phyloP scores from a whole-genome alignment of 2,329 filamentous ascomycete genomes.

The Aspergillus ochraceus region DNA sequence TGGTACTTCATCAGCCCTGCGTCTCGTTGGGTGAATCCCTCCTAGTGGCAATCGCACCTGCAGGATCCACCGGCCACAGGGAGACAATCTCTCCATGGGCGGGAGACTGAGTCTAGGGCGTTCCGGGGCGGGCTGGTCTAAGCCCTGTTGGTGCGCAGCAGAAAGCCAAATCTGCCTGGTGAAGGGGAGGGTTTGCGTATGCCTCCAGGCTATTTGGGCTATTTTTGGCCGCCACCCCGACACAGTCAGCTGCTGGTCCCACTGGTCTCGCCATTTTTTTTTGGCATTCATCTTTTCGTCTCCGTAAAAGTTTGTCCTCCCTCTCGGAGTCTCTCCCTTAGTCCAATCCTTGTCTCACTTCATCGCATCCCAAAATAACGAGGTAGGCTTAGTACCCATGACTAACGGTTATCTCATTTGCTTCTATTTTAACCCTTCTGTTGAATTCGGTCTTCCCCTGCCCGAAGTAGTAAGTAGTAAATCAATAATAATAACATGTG shows the following conservation, averaged over 20 bases:
- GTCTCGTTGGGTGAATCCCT: not conserved
- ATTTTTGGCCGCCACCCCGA: not conserved
- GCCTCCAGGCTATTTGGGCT: slow-evolving; percentile 4
- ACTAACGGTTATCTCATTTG: not conserved
- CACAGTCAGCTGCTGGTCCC: slow-evolving; percentile 7
- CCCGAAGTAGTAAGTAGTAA: too few species aligned
- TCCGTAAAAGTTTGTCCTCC: not conserved
- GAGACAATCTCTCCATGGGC: not conserved
- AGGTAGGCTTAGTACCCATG: not conserved
- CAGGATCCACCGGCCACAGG: slow-evolving; percentile 1
- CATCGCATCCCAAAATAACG: not conserved
- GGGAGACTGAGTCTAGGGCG: slow-evolving; percentile 1
- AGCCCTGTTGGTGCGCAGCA: slow-evolving; percentile 1
- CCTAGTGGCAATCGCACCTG: slow-evolving; percentile 9
- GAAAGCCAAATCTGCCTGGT: not conserved
- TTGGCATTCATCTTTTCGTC: not conserved
- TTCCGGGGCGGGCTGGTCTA: not conserved
- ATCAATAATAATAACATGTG: too few species aligned
- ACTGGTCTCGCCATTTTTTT: not conserved
- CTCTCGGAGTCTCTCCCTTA: not conserved
- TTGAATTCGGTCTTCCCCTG: not conserved
- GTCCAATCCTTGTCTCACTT: not conserved
- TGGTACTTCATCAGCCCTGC: slow-evolving; percentile 7
- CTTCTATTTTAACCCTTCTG: not conserved
- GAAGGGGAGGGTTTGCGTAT: slow-evolving; percentile 10